These are phyloP conservation scores for Dictyostelium intermedium DNA, from an alignment of 78 protist species.

Conservation along the genomic window DNA sequence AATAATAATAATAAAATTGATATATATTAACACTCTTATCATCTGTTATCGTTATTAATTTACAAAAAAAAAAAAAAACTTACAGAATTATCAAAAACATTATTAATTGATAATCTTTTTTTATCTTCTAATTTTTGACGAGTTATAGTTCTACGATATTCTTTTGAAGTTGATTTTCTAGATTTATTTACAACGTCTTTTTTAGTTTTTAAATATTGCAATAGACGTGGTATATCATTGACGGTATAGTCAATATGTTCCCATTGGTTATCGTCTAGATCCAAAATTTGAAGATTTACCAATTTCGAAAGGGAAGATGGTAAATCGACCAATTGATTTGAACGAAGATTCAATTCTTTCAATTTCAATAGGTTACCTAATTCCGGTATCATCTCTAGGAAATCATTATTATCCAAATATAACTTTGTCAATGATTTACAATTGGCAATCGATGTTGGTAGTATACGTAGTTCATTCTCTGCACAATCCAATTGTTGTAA, in stretches of 20 bases:
- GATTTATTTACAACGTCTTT: slow-evolving; percentile 66
- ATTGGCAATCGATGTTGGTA: slow-evolving; percentile 35
- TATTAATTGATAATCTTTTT: slow-evolving; percentile 33
- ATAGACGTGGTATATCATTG: slow-evolving; percentile 22
- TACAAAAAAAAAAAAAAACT: too few relatives aligned
- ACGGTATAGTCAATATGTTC: slow-evolving; percentile 29
- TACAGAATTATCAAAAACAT: slow-evolving; percentile 29
- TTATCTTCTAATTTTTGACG: slow-evolving; percentile 63
- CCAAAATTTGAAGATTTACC: slow-evolving; percentile 16
- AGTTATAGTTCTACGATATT: slow-evolving; percentile 34
- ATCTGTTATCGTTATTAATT: too few relatives aligned
- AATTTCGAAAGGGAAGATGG: slow-evolving; percentile 46
- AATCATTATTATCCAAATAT: slow-evolving; percentile 81
- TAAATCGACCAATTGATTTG: slow-evolving; percentile 73
- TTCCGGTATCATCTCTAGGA: slow-evolving; percentile 64
- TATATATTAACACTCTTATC: too few relatives aligned
- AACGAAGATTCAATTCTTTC: slow-evolving; percentile 73
- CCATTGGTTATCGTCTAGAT: slow-evolving; percentile 80
- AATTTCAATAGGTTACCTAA: slow-evolving; percentile 4
- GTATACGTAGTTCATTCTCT: slow-evolving; percentile 61
- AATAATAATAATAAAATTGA: too few relatives aligned
- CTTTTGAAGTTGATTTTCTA: slow-evolving; percentile 59
- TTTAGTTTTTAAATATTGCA: slow-evolving; percentile 39
- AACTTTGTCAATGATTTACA: slow-evolving; percentile 41
- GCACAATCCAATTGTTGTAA: slow-evolving; percentile 59